Evolutionary conservation across 2,329 filamentous ascomycete species (phyloP).

Genomic region (Tympanopsis confertula): DNA sequence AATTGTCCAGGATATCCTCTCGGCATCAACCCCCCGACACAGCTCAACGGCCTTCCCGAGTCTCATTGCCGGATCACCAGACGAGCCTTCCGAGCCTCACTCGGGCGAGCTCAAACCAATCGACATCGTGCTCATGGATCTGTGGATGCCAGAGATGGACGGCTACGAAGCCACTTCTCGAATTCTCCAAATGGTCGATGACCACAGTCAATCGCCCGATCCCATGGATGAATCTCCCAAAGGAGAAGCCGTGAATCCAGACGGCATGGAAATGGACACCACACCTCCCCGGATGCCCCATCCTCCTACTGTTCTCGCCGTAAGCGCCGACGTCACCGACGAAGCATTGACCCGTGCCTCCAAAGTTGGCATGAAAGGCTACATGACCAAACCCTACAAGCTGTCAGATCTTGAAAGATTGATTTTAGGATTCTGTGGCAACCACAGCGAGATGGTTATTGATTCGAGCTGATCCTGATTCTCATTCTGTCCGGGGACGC

Average conservation of each 20-base stretch:
- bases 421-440: constrained; percentile 36
- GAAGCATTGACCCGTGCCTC: constrained; percentile 44
- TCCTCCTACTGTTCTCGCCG: constrained; percentile 38
- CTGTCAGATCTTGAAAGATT: constrained; percentile 47
- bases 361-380: constrained; percentile 51
- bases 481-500: too few relatives aligned
- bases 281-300: constrained; percentile 16
- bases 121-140: constrained; percentile 54
- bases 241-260: too few relatives aligned
- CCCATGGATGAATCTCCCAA: background rate
- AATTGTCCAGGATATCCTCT: constrained; percentile 33
- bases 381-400: constrained; percentile 57
- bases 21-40: too few relatives aligned
- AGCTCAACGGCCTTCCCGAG: background rate
- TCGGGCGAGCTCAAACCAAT: constrained; percentile 22
- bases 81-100: background rate
- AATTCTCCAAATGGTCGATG: constrained; percentile 37
- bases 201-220: constrained; percentile 11
- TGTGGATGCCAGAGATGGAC: constrained; percentile 60
- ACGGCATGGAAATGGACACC: constrained; percentile 2
- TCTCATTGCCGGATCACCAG: too few relatives aligned
- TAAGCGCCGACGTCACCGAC: constrained; percentile 54
- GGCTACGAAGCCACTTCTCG: constrained; percentile 50
- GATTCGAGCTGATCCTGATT: too few relatives aligned
- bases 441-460: too few relatives aligned